Base-by-base conservation (phyloP, 768 basidiomycete species). In the Gloeophyllum trabeum region DNA sequence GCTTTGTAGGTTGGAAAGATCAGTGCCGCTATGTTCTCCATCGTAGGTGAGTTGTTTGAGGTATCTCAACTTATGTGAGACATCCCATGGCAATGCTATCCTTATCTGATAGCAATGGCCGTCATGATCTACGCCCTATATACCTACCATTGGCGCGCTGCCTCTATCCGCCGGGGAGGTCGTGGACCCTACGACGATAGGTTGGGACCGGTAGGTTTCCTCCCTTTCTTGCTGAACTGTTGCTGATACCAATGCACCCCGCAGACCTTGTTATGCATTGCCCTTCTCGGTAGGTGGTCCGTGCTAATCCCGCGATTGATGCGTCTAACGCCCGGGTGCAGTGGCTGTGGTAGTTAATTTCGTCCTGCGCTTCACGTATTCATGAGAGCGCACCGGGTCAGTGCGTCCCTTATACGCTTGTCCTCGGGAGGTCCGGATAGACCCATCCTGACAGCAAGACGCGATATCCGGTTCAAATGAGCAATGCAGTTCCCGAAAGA, bases 101-200 rank as follows among this genome's bases (percentile, higher is more conserved):
- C 44, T 57, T 40, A 55, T 30, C 21, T 40, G 34, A 24, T 39
- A 94, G 94, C 94, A 26, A 87, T 98, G 79, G 88, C 78, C 18
- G 91, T 98, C 46, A 98, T 99, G 96, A 58, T 88, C 6, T 99
- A 99, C 60, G 94, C 96, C 2, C 63, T 99, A 12, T 83, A 84
- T 51, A 90, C 91, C 32, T 99, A 92, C 58, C 94, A 98, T 58
- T 94, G 92, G 89, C 78, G 96, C 48, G 96, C 94, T 5, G 76
- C 79, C 21, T 86, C 91, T 20, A 99, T 99, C 55, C 79, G 93
- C 39, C 70, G 77, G 25, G 88, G 94, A 37, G 90, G 92, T 6
- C 75, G 87, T 44, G 93, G 91, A 5, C 93, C 94, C 5, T 98
- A 98, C 59, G 96, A 99, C 54, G 96, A 99, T 61, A 75, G 96